Evolutionary conservation across 2,329 filamentous ascomycete species (phyloP).

Genomic region (Clarireedia monteithiana): DNA sequence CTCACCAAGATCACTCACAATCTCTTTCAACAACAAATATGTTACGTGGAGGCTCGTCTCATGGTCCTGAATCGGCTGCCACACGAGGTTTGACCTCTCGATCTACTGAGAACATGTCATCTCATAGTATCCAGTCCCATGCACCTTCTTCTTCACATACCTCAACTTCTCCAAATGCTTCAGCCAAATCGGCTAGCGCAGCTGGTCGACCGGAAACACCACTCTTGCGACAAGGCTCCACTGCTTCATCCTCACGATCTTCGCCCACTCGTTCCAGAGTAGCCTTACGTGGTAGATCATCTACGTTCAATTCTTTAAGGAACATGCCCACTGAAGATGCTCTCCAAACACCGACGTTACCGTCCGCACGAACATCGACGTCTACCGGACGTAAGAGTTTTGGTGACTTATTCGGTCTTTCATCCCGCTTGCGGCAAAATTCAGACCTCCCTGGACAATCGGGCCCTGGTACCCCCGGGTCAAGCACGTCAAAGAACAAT

Average conservation of each 20-base stretch:
- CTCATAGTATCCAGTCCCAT: conserved; percentile 19
- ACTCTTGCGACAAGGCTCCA: conserved; percentile 52
- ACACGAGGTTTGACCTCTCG: conserved; percentile 35
- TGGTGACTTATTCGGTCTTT: conserved; percentile 74
- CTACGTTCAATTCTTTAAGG: conserved; percentile 78
- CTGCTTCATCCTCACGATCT: conserved; percentile 56
- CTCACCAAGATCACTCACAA: conserved; percentile 27
- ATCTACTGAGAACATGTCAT: conserved; percentile 20
- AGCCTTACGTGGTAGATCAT: conserved; percentile 68
- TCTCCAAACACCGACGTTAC: conserved; percentile 54
- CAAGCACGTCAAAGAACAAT: conserved; percentile 69
- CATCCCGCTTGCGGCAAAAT: conserved; percentile 70
- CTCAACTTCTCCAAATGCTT: conserved; percentile 13
- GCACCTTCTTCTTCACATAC: conserved; percentile 19
- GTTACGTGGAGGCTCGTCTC: conserved; percentile 37
- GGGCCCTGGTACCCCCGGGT: conserved; percentile 62
- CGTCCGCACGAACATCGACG: conserved; percentile 58
- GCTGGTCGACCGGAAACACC: conserved; percentile 34
- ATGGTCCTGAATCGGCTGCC: conserved; percentile 21
- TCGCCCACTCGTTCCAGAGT: conserved; percentile 54
- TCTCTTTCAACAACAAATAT: conserved; percentile 34
- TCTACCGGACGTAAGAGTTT: conserved; percentile 93
- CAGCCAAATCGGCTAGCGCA: conserved; percentile 18
- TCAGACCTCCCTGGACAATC: conserved; percentile 66
- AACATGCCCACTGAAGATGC: conserved; percentile 65